These are phyloP conservation scores for Hanseniaspora nectarophila DNA, from an alignment of 805 yeast genomes.

Conservation along the genomic window DNA sequence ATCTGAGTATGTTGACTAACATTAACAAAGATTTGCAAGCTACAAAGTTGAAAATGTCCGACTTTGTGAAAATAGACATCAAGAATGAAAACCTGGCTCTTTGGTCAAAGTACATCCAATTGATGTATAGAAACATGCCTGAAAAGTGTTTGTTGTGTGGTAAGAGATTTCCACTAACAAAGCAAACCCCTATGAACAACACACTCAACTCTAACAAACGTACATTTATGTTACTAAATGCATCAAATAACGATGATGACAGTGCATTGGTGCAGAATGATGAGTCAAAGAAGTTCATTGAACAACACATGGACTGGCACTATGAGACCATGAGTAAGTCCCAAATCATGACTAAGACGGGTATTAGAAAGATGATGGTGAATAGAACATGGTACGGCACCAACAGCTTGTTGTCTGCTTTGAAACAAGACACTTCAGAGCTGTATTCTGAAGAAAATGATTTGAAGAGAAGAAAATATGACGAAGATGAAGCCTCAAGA, in stretches of 20 bases:
- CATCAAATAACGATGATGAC: conserved; percentile 85
- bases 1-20: conserved; percentile 1
- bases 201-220: conserved; percentile 29
- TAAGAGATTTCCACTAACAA: conserved; percentile 57
- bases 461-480: neutral
- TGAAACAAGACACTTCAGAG: conserved; percentile 2
- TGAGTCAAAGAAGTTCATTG: conserved; percentile 46
- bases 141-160: conserved; percentile 86
- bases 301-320: conserved; percentile 34
- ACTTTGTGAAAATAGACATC: conserved; percentile 23
- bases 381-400: conserved; percentile 18
- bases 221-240: neutral
- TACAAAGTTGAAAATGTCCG: neutral
- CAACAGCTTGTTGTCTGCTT: neutral
- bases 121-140: conserved; percentile 36
- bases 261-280: conserved; percentile 50
- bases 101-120: conserved; percentile 24
- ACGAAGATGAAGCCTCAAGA: neutral
- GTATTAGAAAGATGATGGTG: conserved; percentile 15
- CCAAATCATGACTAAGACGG: conserved; percentile 17
- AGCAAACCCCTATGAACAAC: conserved; percentile 35
- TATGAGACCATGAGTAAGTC: conserved; percentile 50
- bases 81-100: conserved; percentile 23
- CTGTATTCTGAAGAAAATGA: neutral
- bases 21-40: conserved; percentile 11